phyloP scores from a whole-genome alignment of 768 basidiomycete genomes.

The Xerocomus brunneocitrinus region DNA sequence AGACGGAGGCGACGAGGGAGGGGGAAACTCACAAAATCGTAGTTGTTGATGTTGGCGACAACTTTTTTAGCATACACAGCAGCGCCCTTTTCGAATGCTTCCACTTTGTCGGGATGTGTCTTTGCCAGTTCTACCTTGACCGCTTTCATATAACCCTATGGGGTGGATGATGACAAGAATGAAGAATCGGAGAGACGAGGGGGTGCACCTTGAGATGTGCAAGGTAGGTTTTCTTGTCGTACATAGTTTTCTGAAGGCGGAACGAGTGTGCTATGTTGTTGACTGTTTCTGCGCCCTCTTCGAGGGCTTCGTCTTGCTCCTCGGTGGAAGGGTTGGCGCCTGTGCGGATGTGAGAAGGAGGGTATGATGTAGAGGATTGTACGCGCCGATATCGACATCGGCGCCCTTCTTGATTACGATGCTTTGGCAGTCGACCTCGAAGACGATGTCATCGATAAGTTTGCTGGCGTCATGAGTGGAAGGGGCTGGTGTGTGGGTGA shows the following conservation, averaged over 20 bases:
- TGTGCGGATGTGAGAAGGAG: conserved; percentile 28
- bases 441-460: conserved; percentile 69
- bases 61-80: conserved; percentile 80
- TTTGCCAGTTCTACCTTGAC: conserved; percentile 64
- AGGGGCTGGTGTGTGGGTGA: not conserved
- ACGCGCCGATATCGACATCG: conserved; percentile 84
- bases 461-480: conserved; percentile 49
- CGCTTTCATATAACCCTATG: conserved; percentile 88
- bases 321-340: conserved; percentile 93
- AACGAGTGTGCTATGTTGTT: conserved; percentile 93
- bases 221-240: conserved; percentile 89
- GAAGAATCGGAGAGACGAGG: not conserved
- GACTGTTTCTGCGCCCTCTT: conserved; percentile 68
- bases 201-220: conserved; percentile 66
- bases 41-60: conserved; percentile 86
- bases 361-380: not conserved
- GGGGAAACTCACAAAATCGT: conserved; percentile 68
- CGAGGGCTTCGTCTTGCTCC: conserved; percentile 75
- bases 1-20: not conserved
- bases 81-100: conserved; percentile 80
- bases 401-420: conserved; percentile 69
- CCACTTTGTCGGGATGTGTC: conserved; percentile 54
- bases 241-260: conserved; percentile 74
- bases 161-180: not conserved
- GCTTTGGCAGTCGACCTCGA: conserved; percentile 79